Base-by-base conservation (phyloP, 345 rosid species). In the Geranium brycei region DNA sequence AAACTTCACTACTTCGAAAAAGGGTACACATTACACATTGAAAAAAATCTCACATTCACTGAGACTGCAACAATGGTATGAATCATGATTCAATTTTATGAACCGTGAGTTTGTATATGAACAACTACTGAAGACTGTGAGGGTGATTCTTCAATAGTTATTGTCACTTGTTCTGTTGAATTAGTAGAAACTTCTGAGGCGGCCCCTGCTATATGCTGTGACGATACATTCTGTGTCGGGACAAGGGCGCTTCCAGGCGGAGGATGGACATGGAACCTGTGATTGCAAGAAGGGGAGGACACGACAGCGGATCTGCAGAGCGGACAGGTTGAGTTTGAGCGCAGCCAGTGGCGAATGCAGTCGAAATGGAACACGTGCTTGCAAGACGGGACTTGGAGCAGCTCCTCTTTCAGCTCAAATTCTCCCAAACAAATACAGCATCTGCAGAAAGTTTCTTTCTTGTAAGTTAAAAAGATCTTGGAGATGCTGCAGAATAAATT, bases 391-490 rank as follows among this genome's bases (percentile, higher is more conserved):
- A 89, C 78, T 74, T 89, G 95, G 56, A 85, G 83, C 79, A 89
- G 62, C 76, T 87, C 88, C 74, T 89, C 98, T 72, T 87, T 75
- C 65, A 92, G 75, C 77, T 87, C 95, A 41, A 79, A 92, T 60
- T 92, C 98, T 38, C 95, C 98, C 75, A 92, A 76, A 77, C 98
- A 92, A 28, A 92, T 95, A 71, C 97, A 87, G 51, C 98, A 92
- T 70, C 98, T 91, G 79, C 28, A 47, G 15, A 47, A 8, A 47
- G 13, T 6, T 8, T 13, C 3, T 8, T 3, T 8, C 3, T 10
- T 6, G 15, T 47, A 8, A 38, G 47, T 38, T 8, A 6, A 47
- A 47, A 13, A 47, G 3, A 47, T 13, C 15, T 47, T 47, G 47
- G 47, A 5, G 47, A 38, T 38, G 47, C 47, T 38, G 53, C 53